Percentiles rank a stretch among this genome's conserved stretches.
These are phyloP conservation scores for Sapria himalayana DNA, from an alignment of 345 rosid genomes.

Conservation along the genomic window DNA sequence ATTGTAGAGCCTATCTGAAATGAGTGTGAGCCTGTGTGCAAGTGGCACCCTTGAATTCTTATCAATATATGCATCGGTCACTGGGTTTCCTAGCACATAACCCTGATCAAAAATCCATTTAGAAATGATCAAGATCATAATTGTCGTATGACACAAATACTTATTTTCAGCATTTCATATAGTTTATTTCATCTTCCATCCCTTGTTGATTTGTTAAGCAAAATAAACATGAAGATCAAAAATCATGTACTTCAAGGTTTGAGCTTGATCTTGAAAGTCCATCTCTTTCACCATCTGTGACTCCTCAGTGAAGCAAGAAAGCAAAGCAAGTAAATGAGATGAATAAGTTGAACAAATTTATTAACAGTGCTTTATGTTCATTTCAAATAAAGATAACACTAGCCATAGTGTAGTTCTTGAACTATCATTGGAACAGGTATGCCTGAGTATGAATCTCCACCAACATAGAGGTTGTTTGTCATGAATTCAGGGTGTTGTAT, in stretches of 20 bases:
- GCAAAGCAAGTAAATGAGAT: neutral
- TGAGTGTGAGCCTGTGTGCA: neutral
- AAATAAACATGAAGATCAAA: neutral
- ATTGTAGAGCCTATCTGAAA: neutral
- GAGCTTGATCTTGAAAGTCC: neutral
- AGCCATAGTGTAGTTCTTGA: slow-evolving; percentile 6
- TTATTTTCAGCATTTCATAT: neutral
- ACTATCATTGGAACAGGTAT: slow-evolving; percentile 6
- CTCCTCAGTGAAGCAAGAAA: neutral
- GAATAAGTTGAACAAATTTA: no score
- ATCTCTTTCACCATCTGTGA: neutral
- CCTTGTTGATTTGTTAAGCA: neutral
- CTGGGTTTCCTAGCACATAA: neutral
- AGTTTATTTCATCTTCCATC: neutral
- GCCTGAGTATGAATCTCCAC: slow-evolving; percentile 10
- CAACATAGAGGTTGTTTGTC: slow-evolving; percentile 2
- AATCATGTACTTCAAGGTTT: neutral
- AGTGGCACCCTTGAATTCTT: neutral
- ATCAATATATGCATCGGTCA: neutral
- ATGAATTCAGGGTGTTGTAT: slow-evolving; percentile 5
- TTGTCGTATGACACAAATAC: neutral
- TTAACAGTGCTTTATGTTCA: no score
- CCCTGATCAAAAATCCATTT: neutral
- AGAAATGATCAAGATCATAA: neutral
- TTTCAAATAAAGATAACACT: neutral